Percentiles rank a stretch among this genome's conserved stretches.
phyloP scores from a whole-genome alignment of 2,329 filamentous ascomycete genomes.

The Botrytis porri region DNA sequence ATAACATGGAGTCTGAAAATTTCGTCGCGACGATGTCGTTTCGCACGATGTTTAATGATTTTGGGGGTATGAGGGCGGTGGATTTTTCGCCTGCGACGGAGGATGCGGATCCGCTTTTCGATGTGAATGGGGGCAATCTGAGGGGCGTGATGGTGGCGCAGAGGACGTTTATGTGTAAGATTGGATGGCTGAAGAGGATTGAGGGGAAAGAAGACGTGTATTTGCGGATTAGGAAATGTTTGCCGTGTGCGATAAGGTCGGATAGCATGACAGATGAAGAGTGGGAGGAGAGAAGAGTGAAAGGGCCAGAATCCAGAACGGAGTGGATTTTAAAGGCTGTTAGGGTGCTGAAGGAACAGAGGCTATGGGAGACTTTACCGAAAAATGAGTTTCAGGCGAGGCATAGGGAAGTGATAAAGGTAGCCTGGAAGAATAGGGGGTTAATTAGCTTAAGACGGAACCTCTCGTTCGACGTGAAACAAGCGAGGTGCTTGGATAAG shows the following conservation, averaged over 20 bases:
- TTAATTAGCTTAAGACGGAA: background rate
- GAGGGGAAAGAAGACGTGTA: background rate
- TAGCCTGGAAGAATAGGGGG: background rate
- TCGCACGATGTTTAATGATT: slow-evolving; percentile 1
- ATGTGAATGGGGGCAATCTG: background rate
- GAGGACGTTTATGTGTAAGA: background rate
- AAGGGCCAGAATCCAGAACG: background rate
- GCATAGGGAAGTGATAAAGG: background rate
- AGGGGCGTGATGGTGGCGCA: background rate
- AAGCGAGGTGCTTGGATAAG: background rate
- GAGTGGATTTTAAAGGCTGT: background rate
- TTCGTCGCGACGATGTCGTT: background rate
- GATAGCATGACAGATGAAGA: background rate
- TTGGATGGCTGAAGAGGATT: background rate
- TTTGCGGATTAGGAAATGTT: background rate
- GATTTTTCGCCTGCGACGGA: background rate
- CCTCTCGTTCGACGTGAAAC: background rate
- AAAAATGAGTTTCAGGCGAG: background rate
- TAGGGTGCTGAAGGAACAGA: background rate
- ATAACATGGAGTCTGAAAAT: background rate
- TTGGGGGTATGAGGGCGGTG: background rate
- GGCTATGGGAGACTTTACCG: background rate
- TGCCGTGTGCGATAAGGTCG: background rate
- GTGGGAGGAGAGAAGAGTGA: background rate
- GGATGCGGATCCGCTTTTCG: background rate